Evolutionary conservation across 495 filamentous ascomycete genomes (phyloP).

Genomic region (Talaromyces wortmannii): DNA sequence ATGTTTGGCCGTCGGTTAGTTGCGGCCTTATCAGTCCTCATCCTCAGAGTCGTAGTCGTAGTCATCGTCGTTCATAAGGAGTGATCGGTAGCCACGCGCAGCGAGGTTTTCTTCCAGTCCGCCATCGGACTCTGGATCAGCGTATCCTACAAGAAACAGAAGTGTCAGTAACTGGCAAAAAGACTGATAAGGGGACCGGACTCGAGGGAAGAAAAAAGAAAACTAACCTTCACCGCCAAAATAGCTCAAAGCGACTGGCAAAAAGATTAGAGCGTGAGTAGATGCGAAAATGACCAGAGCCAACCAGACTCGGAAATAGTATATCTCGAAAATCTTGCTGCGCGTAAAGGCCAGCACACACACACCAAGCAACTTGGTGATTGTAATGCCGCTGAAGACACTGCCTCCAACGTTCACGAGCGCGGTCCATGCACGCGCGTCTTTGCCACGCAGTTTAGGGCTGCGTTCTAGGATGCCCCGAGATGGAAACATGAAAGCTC

Average conservation of each 20-base stretch:
- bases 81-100: slow-evolving; percentile 40
- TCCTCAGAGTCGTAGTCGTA: slow-evolving; percentile 48
- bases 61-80: slow-evolving; percentile 42
- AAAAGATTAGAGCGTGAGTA: slow-evolving; percentile 79
- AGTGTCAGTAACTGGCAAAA: not conserved
- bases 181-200: not conserved
- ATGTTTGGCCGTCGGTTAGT: too few species aligned
- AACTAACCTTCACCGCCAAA: slow-evolving; percentile 72
- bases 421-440: slow-evolving; percentile 84
- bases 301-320: slow-evolving; percentile 96
- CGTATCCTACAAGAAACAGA: slow-evolving; percentile 49
- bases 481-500: slow-evolving; percentile 91
- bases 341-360: slow-evolving; percentile 87
- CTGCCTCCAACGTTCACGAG: slow-evolving; percentile 88
- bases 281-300: slow-evolving; percentile 87
- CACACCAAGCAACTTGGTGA: slow-evolving; percentile 92
- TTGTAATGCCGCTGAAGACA: slow-evolving; percentile 91
- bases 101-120: slow-evolving; percentile 80
- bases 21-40: slow-evolving; percentile 12
- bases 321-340: slow-evolving; percentile 99
- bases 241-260: slow-evolving; percentile 84
- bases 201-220: not conserved
- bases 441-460: slow-evolving; percentile 60
- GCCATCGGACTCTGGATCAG: slow-evolving; percentile 75
- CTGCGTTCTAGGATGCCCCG: slow-evolving; percentile 68